Conservation (phyloP, 352 stramenopile genomes). For the Globisporangium abappressorium region DNA sequence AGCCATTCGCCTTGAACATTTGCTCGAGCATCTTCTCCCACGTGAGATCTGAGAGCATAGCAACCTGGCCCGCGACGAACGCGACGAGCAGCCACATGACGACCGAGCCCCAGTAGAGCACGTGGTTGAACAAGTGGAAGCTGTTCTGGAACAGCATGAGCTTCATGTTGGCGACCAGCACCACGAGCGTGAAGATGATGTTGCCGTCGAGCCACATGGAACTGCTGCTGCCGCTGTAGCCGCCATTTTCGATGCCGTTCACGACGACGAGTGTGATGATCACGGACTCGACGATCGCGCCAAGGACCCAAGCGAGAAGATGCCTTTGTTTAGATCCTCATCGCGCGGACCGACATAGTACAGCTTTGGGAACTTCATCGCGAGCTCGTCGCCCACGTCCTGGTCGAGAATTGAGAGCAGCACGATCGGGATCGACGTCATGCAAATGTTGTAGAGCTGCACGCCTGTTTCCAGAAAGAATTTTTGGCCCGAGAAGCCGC, state of each 20-base stretch:
- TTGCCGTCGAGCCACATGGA: constrained; percentile 81
- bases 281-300: constrained; percentile 70
- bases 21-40: constrained; percentile 74
- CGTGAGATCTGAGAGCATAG: constrained; percentile 60
- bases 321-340: constrained; percentile 59
- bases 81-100: constrained; percentile 61
- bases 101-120: constrained; percentile 61
- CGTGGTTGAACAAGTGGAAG: constrained; percentile 65
- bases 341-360: constrained; percentile 63
- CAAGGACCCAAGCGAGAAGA: constrained; percentile 72
- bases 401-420: constrained; percentile 68
- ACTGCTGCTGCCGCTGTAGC: constrained; percentile 31
- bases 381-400: constrained; percentile 63
- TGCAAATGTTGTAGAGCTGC: constrained; percentile 77
- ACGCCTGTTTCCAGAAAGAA: constrained; percentile 81
- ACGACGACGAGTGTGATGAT: constrained; percentile 63
- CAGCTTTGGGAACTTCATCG: constrained; percentile 68
- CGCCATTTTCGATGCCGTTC: constrained; percentile 36
- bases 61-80: constrained; percentile 47
- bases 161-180: constrained; percentile 74
- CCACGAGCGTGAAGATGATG: constrained; percentile 78
- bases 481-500: constrained; percentile 78
- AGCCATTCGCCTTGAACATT: constrained; percentile 45
- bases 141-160: constrained; percentile 80
- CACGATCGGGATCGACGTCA: constrained; percentile 73